Percentiles rank a stretch among this genome's conserved stretches.
Conservation (phyloP, 192 early-diverging fungal species). For the Coemansia sp. region DNA sequence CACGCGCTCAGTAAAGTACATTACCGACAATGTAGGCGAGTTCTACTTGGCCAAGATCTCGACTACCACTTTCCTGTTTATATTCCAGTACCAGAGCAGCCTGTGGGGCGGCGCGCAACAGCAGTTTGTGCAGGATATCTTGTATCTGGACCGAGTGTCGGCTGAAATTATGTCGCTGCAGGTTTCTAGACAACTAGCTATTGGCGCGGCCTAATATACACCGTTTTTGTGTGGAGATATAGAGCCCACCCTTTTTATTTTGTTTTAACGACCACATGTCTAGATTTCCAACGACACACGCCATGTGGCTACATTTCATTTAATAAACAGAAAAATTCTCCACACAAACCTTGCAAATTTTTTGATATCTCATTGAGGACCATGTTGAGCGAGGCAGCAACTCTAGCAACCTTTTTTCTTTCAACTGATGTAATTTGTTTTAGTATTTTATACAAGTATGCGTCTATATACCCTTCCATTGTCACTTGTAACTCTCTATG, state of each 20-base stretch:
- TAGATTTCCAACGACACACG: background rate
- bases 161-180: slow-evolving; percentile 21
- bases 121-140: slow-evolving; percentile 14
- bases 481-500: background rate
- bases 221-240: background rate
- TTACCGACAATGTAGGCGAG: slow-evolving; percentile 18
- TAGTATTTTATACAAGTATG: background rate
- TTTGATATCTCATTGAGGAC: background rate
- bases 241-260: background rate
- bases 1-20: slow-evolving; percentile 26
- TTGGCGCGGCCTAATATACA: background rate
- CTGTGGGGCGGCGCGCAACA: background rate
- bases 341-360: background rate
- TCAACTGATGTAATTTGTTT: no score
- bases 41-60: slow-evolving; percentile 29
- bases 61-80: slow-evolving; percentile 33
- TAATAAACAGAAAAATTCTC: background rate
- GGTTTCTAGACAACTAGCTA: slow-evolving; percentile 1
- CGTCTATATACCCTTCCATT: background rate
- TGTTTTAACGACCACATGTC: background rate
- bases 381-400: background rate
- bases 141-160: slow-evolving; percentile 35
- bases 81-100: slow-evolving; percentile 22
- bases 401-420: background rate
- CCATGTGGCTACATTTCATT: background rate